Percentiles rank a stretch among this genome's conserved stretches.
These are phyloP conservation scores for Nemania bipapillata DNA, from an alignment of 2,329 filamentous ascomycete genomes.

Conservation along the genomic window DNA sequence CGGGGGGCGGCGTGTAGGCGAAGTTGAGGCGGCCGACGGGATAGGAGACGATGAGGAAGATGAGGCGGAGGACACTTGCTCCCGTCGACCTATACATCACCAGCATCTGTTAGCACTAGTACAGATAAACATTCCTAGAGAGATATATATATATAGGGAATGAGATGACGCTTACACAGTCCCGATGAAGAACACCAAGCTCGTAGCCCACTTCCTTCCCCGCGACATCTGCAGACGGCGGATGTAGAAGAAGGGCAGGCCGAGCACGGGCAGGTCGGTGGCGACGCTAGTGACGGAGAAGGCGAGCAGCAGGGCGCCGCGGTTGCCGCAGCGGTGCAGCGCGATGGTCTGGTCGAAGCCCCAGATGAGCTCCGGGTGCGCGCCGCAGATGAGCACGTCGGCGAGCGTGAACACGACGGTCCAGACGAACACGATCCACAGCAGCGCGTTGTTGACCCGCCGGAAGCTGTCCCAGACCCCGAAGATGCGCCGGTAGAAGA, in stretches of 20 bases:
- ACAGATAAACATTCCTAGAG: background rate
- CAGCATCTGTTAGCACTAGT: background rate
- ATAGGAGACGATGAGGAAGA: conserved; percentile 38
- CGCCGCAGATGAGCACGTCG: conserved; percentile 35
- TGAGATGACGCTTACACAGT: conserved; percentile 26
- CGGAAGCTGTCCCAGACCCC: conserved; percentile 37
- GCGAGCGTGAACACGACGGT: conserved; percentile 29
- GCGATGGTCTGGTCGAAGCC: conserved; percentile 33
- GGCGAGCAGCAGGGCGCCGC: conserved; percentile 33
- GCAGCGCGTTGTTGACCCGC: conserved; percentile 28
- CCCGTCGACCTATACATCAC: conserved; percentile 27
- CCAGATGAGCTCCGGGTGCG: conserved; percentile 35
- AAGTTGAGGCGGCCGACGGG: conserved; percentile 37
- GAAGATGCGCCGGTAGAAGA: conserved; percentile 39
- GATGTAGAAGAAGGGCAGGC: conserved; percentile 37
- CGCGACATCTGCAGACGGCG: conserved; percentile 35
- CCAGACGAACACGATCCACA: conserved; percentile 35
- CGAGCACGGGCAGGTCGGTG: conserved; percentile 32
- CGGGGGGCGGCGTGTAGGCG: conserved; percentile 34
- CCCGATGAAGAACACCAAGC: conserved; percentile 37
- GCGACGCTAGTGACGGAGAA: conserved; percentile 38
- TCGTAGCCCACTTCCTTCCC: conserved; percentile 33
- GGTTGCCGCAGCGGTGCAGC: conserved; percentile 31
- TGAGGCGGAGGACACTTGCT: conserved; percentile 35
- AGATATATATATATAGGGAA: background rate